Evolutionary conservation across 805 yeast genomes (phyloP).

Genomic region (Saturnispora ahearnii): DNA sequence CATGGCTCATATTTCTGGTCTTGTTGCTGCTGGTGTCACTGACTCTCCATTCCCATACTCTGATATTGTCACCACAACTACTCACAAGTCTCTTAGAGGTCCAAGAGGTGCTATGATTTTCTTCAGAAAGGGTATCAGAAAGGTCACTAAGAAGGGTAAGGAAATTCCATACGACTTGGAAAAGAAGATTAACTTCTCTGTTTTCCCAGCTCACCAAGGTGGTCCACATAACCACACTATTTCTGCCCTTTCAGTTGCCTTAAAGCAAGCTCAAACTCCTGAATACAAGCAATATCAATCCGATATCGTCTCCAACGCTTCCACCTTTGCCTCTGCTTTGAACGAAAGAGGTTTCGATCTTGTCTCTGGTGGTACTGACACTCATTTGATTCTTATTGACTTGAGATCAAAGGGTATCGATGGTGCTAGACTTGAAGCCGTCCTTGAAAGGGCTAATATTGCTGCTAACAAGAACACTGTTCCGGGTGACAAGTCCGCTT

Average conservation of each 20-base stretch:
- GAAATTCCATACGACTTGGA: slow-evolving; percentile 87
- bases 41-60: slow-evolving; percentile 96
- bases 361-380: slow-evolving; percentile 93
- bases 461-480: slow-evolving; percentile 96
- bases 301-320: slow-evolving; percentile 83
- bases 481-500: slow-evolving; percentile 95
- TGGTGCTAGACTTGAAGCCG: slow-evolving; percentile 95
- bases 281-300: slow-evolving; percentile 87
- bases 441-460: slow-evolving; percentile 87
- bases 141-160: slow-evolving; percentile 84
- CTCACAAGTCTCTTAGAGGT: slow-evolving; percentile 97
- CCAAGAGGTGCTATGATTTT: slow-evolving; percentile 99
- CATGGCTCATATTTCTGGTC: slow-evolving; percentile 98
- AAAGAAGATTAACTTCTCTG: slow-evolving; percentile 92
- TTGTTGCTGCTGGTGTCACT: slow-evolving; percentile 90
- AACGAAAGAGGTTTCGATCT: slow-evolving; percentile 64
- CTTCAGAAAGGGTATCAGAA: slow-evolving; percentile 93
- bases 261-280: slow-evolving; percentile 86
- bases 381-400: slow-evolving; percentile 89
- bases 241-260: slow-evolving; percentile 93
- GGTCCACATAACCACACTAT: slow-evolving; percentile 99
- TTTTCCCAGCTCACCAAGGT: slow-evolving; percentile 99
- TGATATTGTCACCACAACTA: slow-evolving; percentile 96
- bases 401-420: slow-evolving; percentile 85
- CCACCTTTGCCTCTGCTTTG: slow-evolving; percentile 69